Evolutionary conservation across 495 filamentous ascomycete species (phyloP).

Genomic region (Penicillium nucicola): DNA sequence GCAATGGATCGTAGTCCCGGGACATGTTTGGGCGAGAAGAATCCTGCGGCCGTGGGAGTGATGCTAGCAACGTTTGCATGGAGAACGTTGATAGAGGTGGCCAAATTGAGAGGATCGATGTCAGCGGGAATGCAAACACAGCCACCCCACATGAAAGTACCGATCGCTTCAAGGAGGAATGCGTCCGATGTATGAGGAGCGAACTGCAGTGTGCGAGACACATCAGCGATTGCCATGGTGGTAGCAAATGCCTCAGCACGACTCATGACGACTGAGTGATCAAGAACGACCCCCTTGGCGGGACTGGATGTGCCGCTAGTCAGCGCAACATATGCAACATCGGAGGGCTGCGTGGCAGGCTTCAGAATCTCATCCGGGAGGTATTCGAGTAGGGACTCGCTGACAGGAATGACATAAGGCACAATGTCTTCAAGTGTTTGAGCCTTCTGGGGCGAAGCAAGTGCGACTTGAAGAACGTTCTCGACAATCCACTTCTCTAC

Average conservation of each 20-base stretch:
- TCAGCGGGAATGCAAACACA: constrained; percentile 45
- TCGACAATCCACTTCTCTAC: constrained; percentile 39
- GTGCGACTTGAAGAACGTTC: constrained; percentile 36
- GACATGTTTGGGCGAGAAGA: constrained; percentile 42
- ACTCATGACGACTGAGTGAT: constrained; percentile 41
- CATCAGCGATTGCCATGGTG: constrained; percentile 39
- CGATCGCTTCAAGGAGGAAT: constrained; percentile 38
- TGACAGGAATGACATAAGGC: constrained; percentile 39
- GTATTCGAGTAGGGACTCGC: constrained; percentile 35
- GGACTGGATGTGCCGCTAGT: constrained; percentile 44
- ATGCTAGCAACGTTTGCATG: constrained; percentile 32
- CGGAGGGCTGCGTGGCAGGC: constrained; percentile 15
- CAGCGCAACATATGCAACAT: constrained; percentile 52
- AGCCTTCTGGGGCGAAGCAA: constrained; percentile 40
- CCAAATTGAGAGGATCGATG: constrained; percentile 21
- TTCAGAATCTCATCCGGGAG: constrained; percentile 20
- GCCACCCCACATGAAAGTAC: constrained; percentile 38
- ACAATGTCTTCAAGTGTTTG: constrained; percentile 34
- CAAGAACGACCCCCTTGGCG: constrained; percentile 38
- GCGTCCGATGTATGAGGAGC: constrained; percentile 45
- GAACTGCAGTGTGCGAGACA: constrained; percentile 58
- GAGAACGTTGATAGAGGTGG: constrained; percentile 32
- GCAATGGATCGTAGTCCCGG: constrained; percentile 36
- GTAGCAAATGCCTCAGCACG: constrained; percentile 46
- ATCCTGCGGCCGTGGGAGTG: constrained; percentile 45